Evolutionary conservation across 1,139 yeast species (phyloP), one percentile per base, ranked within the genome.

Genomic region (Diutina sp.): DNA sequence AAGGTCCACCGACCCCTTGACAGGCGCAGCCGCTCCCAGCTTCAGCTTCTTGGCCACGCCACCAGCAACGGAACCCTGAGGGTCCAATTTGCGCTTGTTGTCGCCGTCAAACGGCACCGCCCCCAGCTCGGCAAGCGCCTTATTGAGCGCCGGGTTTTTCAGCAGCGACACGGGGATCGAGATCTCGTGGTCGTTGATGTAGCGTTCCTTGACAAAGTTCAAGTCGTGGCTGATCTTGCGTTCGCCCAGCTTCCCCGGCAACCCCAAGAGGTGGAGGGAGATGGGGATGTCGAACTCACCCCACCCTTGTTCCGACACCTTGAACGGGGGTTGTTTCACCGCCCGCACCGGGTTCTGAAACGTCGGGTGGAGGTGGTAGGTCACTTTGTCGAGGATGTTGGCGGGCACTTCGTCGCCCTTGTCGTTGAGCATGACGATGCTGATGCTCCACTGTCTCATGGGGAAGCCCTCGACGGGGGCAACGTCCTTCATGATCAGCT

Each of bases 301-400:
- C 99, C 99, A 93, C 55, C 99, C 99, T 73, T 90, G 87, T 70
- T 93, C 99, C 67, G 85, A 89, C 57, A 93, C 86, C 66, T 74
- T 80, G 72, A 91, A 93, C n/a, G 99, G 99, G 25, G 88, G 82
- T 65, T 84, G 84, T 66, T 88, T 90, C 65, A 90, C 70, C 7
- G 86, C 77, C 71, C 98, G 80, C 61, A 82, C 84, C 11, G 98
- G 99, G 68, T 90, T 90, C 57, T 84, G 83, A 71, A 93, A 93
- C 14, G 99, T 93, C 46, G 98, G 98, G 74, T 93, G 99, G 63
- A 93, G 79, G 64, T 90, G 85, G 69, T 91, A 93, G 21, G 96
- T 89, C 57, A 90, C 98, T 70, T 86, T 89, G 68, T 93, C 98
- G 67, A 93, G 88, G 58, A 93, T 81, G 56, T 78, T 84, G 4